These are phyloP conservation scores for Lepiota venenata DNA, from an alignment of 768 basidiomycete genomes.

Conservation along the genomic window DNA sequence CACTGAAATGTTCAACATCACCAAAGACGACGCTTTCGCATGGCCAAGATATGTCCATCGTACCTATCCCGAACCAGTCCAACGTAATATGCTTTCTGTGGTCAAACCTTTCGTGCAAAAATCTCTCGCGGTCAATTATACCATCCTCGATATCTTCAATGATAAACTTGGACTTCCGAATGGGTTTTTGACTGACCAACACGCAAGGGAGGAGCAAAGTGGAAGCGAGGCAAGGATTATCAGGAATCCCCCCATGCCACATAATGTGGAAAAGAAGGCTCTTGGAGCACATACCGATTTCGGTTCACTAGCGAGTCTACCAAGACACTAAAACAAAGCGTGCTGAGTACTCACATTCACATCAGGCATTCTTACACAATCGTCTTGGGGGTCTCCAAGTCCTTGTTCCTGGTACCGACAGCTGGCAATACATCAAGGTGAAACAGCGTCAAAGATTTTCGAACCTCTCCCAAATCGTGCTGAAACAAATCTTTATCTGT, in stretches of 20 bases:
- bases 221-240: slow-evolving; percentile 58
- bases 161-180: slow-evolving; percentile 48
- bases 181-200: slow-evolving; percentile 41
- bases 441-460: no score
- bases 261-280: slow-evolving; percentile 31
- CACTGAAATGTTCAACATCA: slow-evolving; percentile 62
- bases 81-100: slow-evolving; percentile 48
- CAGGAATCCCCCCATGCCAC: slow-evolving; percentile 39
- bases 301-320: slow-evolving; percentile 53
- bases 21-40: slow-evolving; percentile 66
- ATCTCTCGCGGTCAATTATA: slow-evolving; percentile 53
- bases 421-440: slow-evolving; percentile 71
- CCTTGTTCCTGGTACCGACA: slow-evolving; percentile 52
- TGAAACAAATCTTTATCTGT: no score
- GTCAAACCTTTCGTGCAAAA: slow-evolving; percentile 51
- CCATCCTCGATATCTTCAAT: slow-evolving; percentile 54
- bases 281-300: slow-evolving; percentile 72
- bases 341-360: slow-evolving; percentile 25
- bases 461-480: no score
- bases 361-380: slow-evolving; percentile 65
- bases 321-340: slow-evolving; percentile 26
- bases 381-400: slow-evolving; percentile 70
- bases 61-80: slow-evolving; percentile 52
- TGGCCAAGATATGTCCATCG: slow-evolving; percentile 52
- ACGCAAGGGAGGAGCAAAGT: slow-evolving; percentile 43